phyloP scores from a whole-genome alignment of 768 basidiomycete species.

The Cyathus striatus region DNA sequence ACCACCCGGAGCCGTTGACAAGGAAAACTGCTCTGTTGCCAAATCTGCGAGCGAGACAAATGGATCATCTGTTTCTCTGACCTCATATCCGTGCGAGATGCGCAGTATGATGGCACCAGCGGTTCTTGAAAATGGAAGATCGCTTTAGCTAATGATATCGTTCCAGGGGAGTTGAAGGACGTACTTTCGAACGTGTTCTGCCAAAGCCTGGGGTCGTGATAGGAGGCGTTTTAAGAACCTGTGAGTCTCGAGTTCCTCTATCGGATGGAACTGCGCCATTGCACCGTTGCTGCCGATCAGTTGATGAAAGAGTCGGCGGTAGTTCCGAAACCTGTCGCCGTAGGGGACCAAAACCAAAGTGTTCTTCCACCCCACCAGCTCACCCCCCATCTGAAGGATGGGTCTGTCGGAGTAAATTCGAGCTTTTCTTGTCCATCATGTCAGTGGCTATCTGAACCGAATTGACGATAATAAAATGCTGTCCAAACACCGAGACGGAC shows the following conservation, averaged over 20 bases:
- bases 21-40: constrained; percentile 31
- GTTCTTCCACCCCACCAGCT: constrained; percentile 36
- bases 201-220: constrained; percentile 24
- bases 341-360: constrained; percentile 29
- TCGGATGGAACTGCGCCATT: constrained; percentile 30
- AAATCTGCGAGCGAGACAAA: constrained; percentile 32
- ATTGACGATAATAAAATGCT: constrained; percentile 42
- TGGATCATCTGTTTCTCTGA: constrained; percentile 31
- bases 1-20: constrained; percentile 34
- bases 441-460: constrained; percentile 33
- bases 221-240: constrained; percentile 33
- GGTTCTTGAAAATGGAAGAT: constrained; percentile 19
- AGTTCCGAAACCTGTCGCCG: constrained; percentile 32
- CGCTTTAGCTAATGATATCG: not conserved
- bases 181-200: constrained; percentile 29
- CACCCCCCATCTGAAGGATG: constrained; percentile 32
- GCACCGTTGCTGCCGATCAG: constrained; percentile 31
- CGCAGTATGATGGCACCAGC: constrained; percentile 39
- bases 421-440: constrained; percentile 46
- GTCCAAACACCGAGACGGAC: constrained; percentile 39
- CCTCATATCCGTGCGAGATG: constrained; percentile 38
- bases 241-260: constrained; percentile 33
- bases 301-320: constrained; percentile 35
- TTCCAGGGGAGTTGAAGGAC: constrained; percentile 5
- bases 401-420: constrained; percentile 55